Base-by-base conservation (phyloP, 495 filamentous ascomycete genomes). In the Aspergillus diversus region DNA sequence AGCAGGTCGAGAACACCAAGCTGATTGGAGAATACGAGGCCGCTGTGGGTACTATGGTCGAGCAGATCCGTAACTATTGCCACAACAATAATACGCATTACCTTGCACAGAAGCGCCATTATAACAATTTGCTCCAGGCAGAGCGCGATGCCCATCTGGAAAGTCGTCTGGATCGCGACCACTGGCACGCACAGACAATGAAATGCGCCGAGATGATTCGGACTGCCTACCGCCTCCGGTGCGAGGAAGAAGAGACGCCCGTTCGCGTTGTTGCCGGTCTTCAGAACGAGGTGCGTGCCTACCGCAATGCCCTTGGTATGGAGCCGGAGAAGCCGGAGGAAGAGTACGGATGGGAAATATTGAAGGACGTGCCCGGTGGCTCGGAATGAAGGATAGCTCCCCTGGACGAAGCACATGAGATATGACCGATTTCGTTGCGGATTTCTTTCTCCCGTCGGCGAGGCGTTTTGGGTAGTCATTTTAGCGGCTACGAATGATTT, bases 21-120 rank as follows among this genome's bases (percentile, higher is more conserved):
- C 66, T 89, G n/a, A 78, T 88, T 33, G 74, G 75, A 9, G 84
- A 87, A 65, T 89, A 87, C 69, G 84, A 87, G 56, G 69, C 75
- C 57, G 76, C 73, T 3, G 76, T 89, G 12, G 80, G 82, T 35
- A 77, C 79, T 5, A 83, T 87, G 70, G 81, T 87, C 16, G 83
- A 87, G 47, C 84, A 86, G 63, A 83, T 89, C 39, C 85, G 86
- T 50, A 81, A 82, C 54, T 88, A 87, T 69, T 84, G 82, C 60
- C 84, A 83, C 66, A 81, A 82, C 69, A 85, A 88, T 67, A 86
- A 87, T 60, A 80, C 83, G 72, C 77, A 85, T 57, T 84, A 78
- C 63, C 73, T 84, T 5, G 70, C 81, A 12, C 77, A 86, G 61
- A 85, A 87, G 57, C 76, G 76, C 59, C 85, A 88, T 71, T 90